phyloP scores from a whole-genome alignment of 768 basidiomycete species.

The Boletus bicolor region DNA sequence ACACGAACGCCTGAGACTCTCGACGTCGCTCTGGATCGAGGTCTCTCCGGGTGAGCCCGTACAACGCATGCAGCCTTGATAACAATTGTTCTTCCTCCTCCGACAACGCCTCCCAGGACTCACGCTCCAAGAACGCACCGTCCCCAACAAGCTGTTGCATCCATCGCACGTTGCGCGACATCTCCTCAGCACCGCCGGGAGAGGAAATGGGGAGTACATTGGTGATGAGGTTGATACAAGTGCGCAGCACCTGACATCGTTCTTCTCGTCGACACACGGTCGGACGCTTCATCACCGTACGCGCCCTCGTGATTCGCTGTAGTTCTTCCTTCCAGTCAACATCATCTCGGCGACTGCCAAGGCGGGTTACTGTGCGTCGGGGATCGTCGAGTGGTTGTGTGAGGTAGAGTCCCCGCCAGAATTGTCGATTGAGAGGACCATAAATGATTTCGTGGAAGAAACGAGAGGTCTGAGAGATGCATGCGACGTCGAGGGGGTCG shows the following conservation, averaged over 20 bases:
- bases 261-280: conserved; percentile 42
- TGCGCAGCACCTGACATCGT: conserved; percentile 39
- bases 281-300: conserved; percentile 41
- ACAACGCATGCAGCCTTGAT: conserved; percentile 52
- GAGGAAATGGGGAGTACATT: conserved; percentile 38
- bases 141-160: conserved; percentile 41
- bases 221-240: conserved; percentile 49
- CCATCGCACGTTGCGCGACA: conserved; percentile 55
- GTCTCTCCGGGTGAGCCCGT: conserved; percentile 52
- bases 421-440: conserved; percentile 35
- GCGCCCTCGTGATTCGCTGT: conserved; percentile 53
- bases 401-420: conserved; percentile 71
- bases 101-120: conserved; percentile 19
- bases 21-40: conserved; percentile 30
- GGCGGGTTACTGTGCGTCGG: conserved; percentile 41
- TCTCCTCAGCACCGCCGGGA: conserved; percentile 21
- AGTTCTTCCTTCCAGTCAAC: conserved; percentile 55
- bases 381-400: conserved; percentile 63
- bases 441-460: conserved; percentile 46
- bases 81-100: conserved; percentile 45
- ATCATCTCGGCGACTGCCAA: conserved; percentile 23
- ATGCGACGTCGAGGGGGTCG: conserved; percentile 60
- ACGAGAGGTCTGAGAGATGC: conserved; percentile 49
- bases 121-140: conserved; percentile 44
- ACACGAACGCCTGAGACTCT: conserved; percentile 53